phyloP scores from a whole-genome alignment of 2,329 filamentous ascomycete genomes.

The Neophaeococcomyces mojaviensis region DNA sequence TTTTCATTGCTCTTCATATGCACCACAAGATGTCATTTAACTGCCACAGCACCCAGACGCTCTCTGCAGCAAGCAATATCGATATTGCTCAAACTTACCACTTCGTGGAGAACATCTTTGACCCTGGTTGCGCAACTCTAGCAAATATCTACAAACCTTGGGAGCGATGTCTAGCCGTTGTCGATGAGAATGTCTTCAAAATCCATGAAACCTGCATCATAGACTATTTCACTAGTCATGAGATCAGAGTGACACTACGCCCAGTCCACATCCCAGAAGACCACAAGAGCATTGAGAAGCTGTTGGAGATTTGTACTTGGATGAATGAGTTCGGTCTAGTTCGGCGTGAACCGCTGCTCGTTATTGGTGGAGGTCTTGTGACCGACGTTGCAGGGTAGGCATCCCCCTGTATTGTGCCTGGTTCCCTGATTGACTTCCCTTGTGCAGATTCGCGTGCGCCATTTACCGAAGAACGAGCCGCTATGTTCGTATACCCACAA shows the following conservation, averaged over 20 bases:
- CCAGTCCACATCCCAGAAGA: conserved; percentile 70
- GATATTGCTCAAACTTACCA: too few species aligned
- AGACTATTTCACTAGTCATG: conserved; percentile 59
- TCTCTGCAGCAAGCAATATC: too few species aligned
- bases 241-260: conserved; percentile 56
- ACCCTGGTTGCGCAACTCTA: conserved; percentile 52
- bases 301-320: conserved; percentile 62
- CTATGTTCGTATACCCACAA: conserved; percentile 66
- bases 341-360: conserved; percentile 50
- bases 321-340: conserved; percentile 65
- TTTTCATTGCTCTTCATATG: too few species aligned
- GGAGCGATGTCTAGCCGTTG: conserved; percentile 60
- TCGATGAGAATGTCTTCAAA: conserved; percentile 64
- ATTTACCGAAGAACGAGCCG: conserved; percentile 66
- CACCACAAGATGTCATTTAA: too few species aligned
- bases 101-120: conserved; percentile 63
- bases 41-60: too few species aligned
- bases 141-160: conserved; percentile 59
- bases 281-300: conserved; percentile 64
- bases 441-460: conserved; percentile 61
- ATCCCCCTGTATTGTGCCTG: too few species aligned
- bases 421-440: too few species aligned
- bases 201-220: conserved; percentile 61
- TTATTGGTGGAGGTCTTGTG: conserved; percentile 62
- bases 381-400: conserved; percentile 66